A percentile compares a stretch with the other conserved stretches of the same genome.
These are phyloP conservation scores for Xylaria nigripes DNA, from an alignment of 495 filamentous ascomycete genomes.

Conservation along the genomic window DNA sequence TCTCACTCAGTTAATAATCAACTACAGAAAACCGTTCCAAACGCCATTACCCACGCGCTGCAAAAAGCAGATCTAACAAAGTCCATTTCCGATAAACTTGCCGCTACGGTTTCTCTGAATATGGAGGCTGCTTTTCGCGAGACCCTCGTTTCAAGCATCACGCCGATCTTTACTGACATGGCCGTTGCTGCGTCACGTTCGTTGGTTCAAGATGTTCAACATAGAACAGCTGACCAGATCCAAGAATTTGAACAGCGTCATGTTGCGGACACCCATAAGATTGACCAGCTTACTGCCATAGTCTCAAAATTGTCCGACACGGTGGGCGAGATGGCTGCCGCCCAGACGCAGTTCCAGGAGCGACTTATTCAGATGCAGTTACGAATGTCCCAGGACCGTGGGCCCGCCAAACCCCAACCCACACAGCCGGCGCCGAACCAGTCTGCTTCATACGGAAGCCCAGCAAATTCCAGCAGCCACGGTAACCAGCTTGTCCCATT, in stretches of 20 bases:
- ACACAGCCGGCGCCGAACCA: slow-evolving; percentile 16
- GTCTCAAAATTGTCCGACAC: slow-evolving; percentile 65
- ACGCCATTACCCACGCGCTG: slow-evolving; percentile 45
- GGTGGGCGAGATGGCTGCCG: slow-evolving; percentile 59
- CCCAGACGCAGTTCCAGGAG: slow-evolving; percentile 55
- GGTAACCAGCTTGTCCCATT: slow-evolving; percentile 25
- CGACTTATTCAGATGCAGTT: slow-evolving; percentile 51
- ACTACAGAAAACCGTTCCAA: slow-evolving; percentile 43
- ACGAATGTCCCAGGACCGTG: slow-evolving; percentile 25
- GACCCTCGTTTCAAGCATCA: slow-evolving; percentile 51
- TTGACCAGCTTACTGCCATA: slow-evolving; percentile 70
- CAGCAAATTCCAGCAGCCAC: slow-evolving; percentile 24
- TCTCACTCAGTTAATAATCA: slow-evolving; percentile 53
- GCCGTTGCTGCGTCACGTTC: slow-evolving; percentile 49
- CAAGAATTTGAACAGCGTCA: slow-evolving; percentile 61
- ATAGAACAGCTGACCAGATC: slow-evolving; percentile 51
- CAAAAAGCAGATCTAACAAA: slow-evolving; percentile 62
- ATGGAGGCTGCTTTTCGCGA: slow-evolving; percentile 61
- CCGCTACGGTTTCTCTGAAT: slow-evolving; percentile 53
- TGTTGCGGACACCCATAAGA: slow-evolving; percentile 62
- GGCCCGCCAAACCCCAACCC: slow-evolving; percentile 14
- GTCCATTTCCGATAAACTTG: slow-evolving; percentile 60
- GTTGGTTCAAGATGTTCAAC: slow-evolving; percentile 56
- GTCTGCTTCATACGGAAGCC: slow-evolving; percentile 19
- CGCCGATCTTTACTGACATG: slow-evolving; percentile 54